Base-by-base conservation (phyloP, 192 early-diverging fungal species). In the Geosiphon pyriformis region DNA sequence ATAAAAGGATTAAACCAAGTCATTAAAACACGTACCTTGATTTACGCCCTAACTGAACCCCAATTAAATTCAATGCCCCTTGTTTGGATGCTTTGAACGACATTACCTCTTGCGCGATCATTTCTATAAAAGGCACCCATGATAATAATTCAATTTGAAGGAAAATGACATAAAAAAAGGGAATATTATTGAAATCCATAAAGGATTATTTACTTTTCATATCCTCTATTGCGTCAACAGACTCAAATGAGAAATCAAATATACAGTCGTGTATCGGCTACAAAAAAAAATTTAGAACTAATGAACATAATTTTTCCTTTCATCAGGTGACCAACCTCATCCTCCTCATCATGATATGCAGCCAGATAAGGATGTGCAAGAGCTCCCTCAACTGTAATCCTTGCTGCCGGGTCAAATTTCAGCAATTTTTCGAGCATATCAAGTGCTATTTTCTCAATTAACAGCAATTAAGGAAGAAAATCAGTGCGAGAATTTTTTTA, bases 381-480 rank as follows among this genome's bases (percentile, higher is more conserved):
- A 12, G 93, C 88, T 73, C 96, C 87, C 57, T 98, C 95, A 25
- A 95, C 91, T 4, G 94, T 94, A 37, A 98, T 92, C 33, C 97
- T 86, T 50, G 85, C 81, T 63, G 87, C 87, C 22, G 97, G 97
- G 76, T 98, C 94, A 76, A 98, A 98, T 71, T 87, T 83, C 25
- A 98, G 80, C 18, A 98, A 80, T 66, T 86, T 86, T 58, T 94
- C 89, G 34, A 98, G 72, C 61, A 98, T 74, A 65, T 95, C 93
- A 20, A 98, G 84, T 0, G 95, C 95, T 65, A 75, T 50, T 34
- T 68, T 67, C 52, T 68, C 68, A 30, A 73, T 59, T 71, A 60
- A 56, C 18, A n/a, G n/a, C n/a, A n/a, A n/a, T n/a, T n/a, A n/a
- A n/a, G n/a, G n/a, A n/a, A n/a, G n/a, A n/a, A n/a, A n/a, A n/a